phyloP scores from a whole-genome alignment of 192 early-diverging fungal species.

The Podila epicladia region DNA sequence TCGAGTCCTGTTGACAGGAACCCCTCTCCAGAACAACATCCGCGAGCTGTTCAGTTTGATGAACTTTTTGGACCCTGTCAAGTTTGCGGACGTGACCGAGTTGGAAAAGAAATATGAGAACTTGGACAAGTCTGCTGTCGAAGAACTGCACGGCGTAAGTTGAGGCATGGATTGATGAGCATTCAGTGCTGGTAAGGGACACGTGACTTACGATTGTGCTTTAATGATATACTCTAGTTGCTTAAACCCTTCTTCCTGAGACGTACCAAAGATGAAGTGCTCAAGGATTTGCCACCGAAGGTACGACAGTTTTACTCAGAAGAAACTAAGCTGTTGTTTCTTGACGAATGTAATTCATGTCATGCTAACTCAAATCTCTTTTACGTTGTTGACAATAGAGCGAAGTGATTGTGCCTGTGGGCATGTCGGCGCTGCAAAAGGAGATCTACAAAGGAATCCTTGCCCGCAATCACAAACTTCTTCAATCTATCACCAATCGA shows the following conservation, averaged over 20 bases:
- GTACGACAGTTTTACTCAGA: constrained; percentile 7
- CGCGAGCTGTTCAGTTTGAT: constrained; percentile 77
- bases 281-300: constrained; percentile 70
- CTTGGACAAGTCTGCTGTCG: constrained; percentile 61
- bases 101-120: constrained; percentile 64
- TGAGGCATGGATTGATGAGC: background rate
- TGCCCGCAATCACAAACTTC: constrained; percentile 59
- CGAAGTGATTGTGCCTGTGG: constrained; percentile 77
- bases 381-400: constrained; percentile 18
- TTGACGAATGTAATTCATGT: no score
- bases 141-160: constrained; percentile 71
- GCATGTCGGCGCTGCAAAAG: constrained; percentile 74
- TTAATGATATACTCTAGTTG: constrained; percentile 8
- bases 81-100: constrained; percentile 66
- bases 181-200: background rate
- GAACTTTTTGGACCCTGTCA: constrained; percentile 72
- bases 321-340: no score
- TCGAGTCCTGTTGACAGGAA: constrained; percentile 74
- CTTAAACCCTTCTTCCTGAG: constrained; percentile 77
- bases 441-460: constrained; percentile 75
- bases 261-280: constrained; percentile 70
- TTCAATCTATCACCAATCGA: constrained; percentile 58
- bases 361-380: no score
- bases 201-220: background rate
- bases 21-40: constrained; percentile 79